Evolutionary conservation across 2,329 filamentous ascomycete genomes (phyloP).

Genomic region (Aspergillus ustus): DNA sequence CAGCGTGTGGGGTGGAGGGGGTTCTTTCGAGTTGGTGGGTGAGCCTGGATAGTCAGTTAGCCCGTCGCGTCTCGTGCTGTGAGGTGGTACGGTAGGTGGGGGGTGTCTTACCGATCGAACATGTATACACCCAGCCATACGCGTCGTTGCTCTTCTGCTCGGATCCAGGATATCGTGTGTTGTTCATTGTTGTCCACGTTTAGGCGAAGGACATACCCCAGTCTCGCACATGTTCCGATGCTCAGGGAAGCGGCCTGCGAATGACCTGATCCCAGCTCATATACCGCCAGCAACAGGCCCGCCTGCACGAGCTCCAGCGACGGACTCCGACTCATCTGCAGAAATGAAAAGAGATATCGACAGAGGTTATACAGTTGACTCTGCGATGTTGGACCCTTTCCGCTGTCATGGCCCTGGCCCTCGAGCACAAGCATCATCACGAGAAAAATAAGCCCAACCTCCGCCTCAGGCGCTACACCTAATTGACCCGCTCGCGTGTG

Average conservation of each 20-base stretch:
- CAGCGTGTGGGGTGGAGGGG: slow-evolving; percentile 2
- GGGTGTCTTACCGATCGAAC: slow-evolving; percentile 9
- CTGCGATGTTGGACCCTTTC: neutral
- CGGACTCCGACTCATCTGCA: neutral
- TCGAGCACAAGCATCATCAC: neutral
- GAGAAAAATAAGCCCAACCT: neutral
- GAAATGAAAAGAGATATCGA: slow-evolving; percentile 11
- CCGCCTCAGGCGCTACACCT: neutral
- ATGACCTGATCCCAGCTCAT: neutral
- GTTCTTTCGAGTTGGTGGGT: slow-evolving; percentile 5
- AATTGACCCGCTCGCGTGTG: neutral
- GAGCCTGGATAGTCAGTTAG: neutral
- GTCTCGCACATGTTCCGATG: slow-evolving; percentile 11
- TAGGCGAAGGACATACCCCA: slow-evolving; percentile 7
- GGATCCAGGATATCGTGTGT: neutral
- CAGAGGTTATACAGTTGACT: neutral
- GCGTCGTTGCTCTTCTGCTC: slow-evolving; percentile 11
- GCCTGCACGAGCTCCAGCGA: slow-evolving; percentile 12
- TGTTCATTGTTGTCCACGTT: neutral
- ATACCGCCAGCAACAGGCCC: slow-evolving; percentile 4
- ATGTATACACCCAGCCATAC: slow-evolving; percentile 17
- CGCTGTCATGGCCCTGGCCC: neutral
- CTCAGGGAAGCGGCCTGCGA: neutral
- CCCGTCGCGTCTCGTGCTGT: neutral
- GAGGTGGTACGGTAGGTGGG: too few relatives aligned